phyloP scores from a whole-genome alignment of 257 asterid genomes.

The Salvia rosmarinus region DNA sequence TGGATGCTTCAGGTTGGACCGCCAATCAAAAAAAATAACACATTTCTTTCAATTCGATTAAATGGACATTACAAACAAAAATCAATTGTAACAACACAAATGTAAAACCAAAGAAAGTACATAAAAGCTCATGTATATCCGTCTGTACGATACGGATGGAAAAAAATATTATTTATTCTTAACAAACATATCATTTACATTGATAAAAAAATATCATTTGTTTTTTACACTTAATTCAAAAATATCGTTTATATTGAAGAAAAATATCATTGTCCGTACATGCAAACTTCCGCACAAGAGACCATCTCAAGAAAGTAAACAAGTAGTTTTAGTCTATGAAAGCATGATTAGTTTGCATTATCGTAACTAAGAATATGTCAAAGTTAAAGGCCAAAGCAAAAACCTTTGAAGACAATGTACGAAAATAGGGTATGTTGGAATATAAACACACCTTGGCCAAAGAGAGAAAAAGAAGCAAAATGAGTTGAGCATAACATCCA shows the following conservation, averaged over 20 bases:
- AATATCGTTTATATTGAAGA: too few species aligned
- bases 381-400: neutral
- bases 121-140: too few species aligned
- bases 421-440: neutral
- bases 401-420: neutral
- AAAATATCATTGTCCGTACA: too few species aligned
- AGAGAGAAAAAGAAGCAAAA: conserved; percentile 1
- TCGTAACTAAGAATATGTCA: neutral
- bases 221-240: too few species aligned
- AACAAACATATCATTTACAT: too few species aligned
- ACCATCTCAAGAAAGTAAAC: too few species aligned
- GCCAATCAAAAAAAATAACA: neutral
- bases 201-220: too few species aligned
- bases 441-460: neutral
- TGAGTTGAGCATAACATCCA: neutral
- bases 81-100: neutral
- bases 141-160: too few species aligned
- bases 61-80: neutral
- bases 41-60: neutral
- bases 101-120: neutral
- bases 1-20: too few species aligned
- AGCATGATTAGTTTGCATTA: neutral
- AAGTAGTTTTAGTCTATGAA: neutral
- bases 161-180: too few species aligned
- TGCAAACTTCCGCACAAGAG: too few species aligned